Base-by-base conservation (phyloP, 768 basidiomycete genomes). In the Mycena rebaudengoi region DNA sequence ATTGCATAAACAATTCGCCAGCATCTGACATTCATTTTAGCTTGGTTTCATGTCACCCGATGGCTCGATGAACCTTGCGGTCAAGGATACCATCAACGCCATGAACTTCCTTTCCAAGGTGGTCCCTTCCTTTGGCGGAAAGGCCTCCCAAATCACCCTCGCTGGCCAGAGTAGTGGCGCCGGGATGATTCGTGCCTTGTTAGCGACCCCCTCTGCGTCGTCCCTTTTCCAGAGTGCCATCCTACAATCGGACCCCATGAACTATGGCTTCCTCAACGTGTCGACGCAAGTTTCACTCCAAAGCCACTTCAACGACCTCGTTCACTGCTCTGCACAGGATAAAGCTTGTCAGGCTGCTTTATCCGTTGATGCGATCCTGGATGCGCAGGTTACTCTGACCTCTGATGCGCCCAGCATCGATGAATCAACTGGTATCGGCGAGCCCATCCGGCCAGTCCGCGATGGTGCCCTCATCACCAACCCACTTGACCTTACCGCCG, bases 211-310 rank as follows among this genome's bases (percentile, higher is more conserved):
- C 3, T 86, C 88, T 3, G 94, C 89, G 0, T 82, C 85, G 21
- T 80, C 85, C 1, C 79, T 95, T 50, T 96, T 96, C 82, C 80
- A 84, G 60, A 90, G 85, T 52, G 92, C 89, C 0, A 94, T 95
- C 60, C 72, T 96, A 20, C 94, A 96, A 55, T 95, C 93, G 0
- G 95, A 96, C 70, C 91, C 95, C 3, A 92, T 96, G 92, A 83
- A 90, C 73, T 94, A 85, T 69, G 92, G 92, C 6, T 90, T 94
- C 73, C 77, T 92, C 5, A 79, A 84, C 44, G 64, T 81, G 0
- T 68, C 75, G 23, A 86, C 86, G 18, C 91, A 93, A 54, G 70
- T 78, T 43, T 78, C 76, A 4, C 74, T 94, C 40, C 85, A 88
- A 67, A 76, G 74, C 48, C 75, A 76, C 64, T 91, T 87, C 74